Base-by-base conservation (phyloP, 1,139 yeast species). In the Scheffersomyces titani region DNA sequence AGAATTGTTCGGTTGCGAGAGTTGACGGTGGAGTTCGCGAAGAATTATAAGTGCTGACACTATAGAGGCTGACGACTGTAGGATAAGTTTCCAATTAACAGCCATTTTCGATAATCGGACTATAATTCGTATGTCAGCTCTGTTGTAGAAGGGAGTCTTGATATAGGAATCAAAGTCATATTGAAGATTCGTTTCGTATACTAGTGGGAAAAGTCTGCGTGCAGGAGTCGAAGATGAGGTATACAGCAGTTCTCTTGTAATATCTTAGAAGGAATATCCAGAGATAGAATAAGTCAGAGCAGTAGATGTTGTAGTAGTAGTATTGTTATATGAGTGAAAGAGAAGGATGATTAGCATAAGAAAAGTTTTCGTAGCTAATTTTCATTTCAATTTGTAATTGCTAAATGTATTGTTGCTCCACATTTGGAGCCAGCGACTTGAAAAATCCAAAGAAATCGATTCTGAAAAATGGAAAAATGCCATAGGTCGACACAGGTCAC, bases 41-140 rank as follows among this genome's bases (percentile, higher is more conserved):
- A 55, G 20, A 44, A 61, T n/a, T 45, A 57, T 44, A 19, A 58
- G 20, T 3, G 58, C 51, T 9, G 63, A 58, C 7, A 58, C 44
- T 13, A 60, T 24, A 9, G 63, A 54, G 5, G 59, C 60, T 19
- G 59, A 49, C 9, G 59, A 51, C 48, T 55, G 59, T 3, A 59
- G 47, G 19, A 52, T 24, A 18, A 47, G 45, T 30, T 49, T 54
- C 59, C 60, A 60, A 48, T 52, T 55, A 50, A 46, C 24, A 46
- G 19, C 22, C 49, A 46, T 46, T 5, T 19, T 19, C 2, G 9
- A 3, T 16, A 19, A 22, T 46, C 49, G 13, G 2, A 2, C 4
- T 30, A 30, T 7, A 30, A 2, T 30, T 2, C 4, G 9, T 13
- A 4, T 11, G 13, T 30, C 13, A 30, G 13, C 13, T 30, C 13